Evolutionary conservation across 257 asterid species (phyloP).

Genomic region (Solanum okadae): DNA sequence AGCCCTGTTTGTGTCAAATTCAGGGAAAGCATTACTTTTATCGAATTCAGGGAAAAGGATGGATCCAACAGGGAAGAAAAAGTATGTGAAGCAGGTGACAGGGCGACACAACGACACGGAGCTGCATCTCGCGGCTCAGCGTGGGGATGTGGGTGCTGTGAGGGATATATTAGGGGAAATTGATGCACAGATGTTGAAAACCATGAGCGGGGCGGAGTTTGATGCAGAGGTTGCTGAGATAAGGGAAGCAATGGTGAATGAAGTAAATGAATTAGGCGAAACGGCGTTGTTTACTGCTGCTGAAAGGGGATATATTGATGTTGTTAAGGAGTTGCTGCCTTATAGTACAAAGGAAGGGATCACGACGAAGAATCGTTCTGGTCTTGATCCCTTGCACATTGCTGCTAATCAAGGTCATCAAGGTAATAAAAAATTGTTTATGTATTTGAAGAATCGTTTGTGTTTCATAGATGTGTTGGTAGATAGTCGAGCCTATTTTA

Average conservation of each 20-base stretch:
- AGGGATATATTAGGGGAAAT: slow-evolving; percentile 59
- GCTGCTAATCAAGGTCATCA: slow-evolving; percentile 56
- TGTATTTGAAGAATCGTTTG: neutral
- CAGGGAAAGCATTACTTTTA: slow-evolving; percentile 49
- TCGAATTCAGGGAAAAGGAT: slow-evolving; percentile 58
- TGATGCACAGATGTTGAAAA: slow-evolving; percentile 50
- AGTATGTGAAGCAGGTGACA: slow-evolving; percentile 88
- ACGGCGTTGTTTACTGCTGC: slow-evolving; percentile 46
- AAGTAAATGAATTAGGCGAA: slow-evolving; percentile 56
- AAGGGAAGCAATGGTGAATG: slow-evolving; percentile 48
- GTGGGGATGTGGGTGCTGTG: slow-evolving; percentile 65
- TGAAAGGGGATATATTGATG: slow-evolving; percentile 38
- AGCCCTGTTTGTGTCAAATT: slow-evolving; percentile 34
- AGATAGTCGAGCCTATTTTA: neutral
- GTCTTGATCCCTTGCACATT: slow-evolving; percentile 48
- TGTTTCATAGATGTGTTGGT: neutral
- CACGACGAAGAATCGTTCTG: slow-evolving; percentile 34
- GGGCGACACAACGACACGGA: slow-evolving; percentile 88
- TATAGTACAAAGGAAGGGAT: slow-evolving; percentile 40
- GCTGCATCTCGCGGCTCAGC: slow-evolving; percentile 81
- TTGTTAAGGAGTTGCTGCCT: slow-evolving; percentile 37
- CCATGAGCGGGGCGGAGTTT: slow-evolving; percentile 44
- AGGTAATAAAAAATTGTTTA: slow-evolving; percentile 16
- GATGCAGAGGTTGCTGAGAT: slow-evolving; percentile 49
- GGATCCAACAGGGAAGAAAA: slow-evolving; percentile 33